These are phyloP conservation scores for Ogataea degrootiae DNA, from an alignment of 805 yeast genomes.

Conservation along the genomic window DNA sequence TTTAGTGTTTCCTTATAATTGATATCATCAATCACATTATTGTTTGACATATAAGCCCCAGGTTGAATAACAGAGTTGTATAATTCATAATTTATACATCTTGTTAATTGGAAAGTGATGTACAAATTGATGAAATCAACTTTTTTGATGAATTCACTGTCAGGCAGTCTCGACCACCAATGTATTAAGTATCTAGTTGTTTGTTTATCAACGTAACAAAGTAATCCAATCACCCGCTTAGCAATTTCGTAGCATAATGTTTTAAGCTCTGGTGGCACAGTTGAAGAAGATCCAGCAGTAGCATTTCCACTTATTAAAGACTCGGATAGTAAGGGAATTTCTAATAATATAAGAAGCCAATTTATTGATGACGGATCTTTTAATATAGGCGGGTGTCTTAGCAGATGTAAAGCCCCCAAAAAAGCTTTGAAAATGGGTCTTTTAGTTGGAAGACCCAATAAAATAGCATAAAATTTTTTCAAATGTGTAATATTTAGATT, in stretches of 20 bases:
- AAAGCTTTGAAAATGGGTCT: constrained; percentile 57
- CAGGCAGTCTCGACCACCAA: constrained; percentile 47
- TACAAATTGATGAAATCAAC: constrained; percentile 71
- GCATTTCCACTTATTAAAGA: constrained; percentile 35
- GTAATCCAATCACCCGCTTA: constrained; percentile 63
- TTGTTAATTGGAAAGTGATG: constrained; percentile 69
- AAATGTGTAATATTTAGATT: constrained; percentile 49
- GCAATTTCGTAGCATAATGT: constrained; percentile 61
- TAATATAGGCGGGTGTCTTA: constrained; percentile 45
- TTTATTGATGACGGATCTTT: constrained; percentile 39
- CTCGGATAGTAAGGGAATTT: constrained; percentile 57
- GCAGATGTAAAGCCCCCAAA: constrained; percentile 43
- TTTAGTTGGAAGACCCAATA: constrained; percentile 52
- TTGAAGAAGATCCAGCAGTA: constrained; percentile 9
- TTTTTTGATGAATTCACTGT: constrained; percentile 41
- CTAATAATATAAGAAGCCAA: constrained; percentile 64
- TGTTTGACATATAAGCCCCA: constrained; percentile 11
- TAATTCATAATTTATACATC: constrained; percentile 37
- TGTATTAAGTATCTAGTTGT: constrained; percentile 42
- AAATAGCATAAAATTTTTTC: constrained; percentile 37
- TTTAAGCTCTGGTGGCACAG: constrained; percentile 43
- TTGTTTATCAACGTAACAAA: constrained; percentile 45
- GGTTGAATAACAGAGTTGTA: constrained; percentile 19
- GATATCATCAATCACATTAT: constrained; percentile 23
- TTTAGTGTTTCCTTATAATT: constrained; percentile 25